These are phyloP conservation scores for Vararia minispora DNA, from an alignment of 768 basidiomycete genomes.

Conservation along the genomic window DNA sequence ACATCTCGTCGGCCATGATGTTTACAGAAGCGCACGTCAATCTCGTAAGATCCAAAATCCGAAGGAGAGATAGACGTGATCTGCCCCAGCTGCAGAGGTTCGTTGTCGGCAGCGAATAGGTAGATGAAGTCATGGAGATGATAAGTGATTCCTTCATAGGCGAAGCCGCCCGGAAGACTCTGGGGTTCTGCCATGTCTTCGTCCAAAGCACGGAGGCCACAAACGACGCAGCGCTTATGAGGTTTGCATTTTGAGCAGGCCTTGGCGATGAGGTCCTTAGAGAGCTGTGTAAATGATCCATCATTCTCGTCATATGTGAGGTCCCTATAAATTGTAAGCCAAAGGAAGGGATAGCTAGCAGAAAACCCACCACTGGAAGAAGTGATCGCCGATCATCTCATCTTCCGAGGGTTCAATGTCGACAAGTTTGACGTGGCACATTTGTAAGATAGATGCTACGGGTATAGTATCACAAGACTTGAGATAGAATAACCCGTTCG, in stretches of 20 bases:
- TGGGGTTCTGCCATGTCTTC: constrained; percentile 7
- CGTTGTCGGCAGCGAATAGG: constrained; percentile 21
- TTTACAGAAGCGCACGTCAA: constrained; percentile 17
- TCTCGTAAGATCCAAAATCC: constrained; percentile 35
- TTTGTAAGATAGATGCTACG: constrained; percentile 44
- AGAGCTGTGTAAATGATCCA: too few relatives aligned
- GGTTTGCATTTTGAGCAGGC: constrained; percentile 21
- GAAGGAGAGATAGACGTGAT: too few relatives aligned
- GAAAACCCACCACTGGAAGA: constrained; percentile 42
- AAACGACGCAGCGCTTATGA: constrained; percentile 3
- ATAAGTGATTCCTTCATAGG: constrained; percentile 34
- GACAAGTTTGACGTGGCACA: constrained; percentile 36
- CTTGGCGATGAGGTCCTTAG: too few relatives aligned
- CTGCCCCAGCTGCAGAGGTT: too few relatives aligned
- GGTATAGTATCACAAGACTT: constrained; percentile 45
- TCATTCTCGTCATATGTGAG: constrained; percentile 26
- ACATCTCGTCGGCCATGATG: constrained; percentile 14
- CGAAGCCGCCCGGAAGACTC: constrained; percentile 24
- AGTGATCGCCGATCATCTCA: constrained; percentile 30
- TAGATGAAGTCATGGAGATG: constrained; percentile 57
- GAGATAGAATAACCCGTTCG: constrained; percentile 45
- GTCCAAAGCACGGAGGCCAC: constrained; percentile 1
- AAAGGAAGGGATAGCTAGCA: background rate
- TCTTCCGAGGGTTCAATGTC: constrained; percentile 40
- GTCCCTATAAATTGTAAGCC: constrained; percentile 25